Percentiles rank a stretch among this genome's conserved stretches.
These are phyloP conservation scores for Diaporthe ampelina DNA, from an alignment of 2,329 filamentous ascomycete species.

Conservation along the genomic window DNA sequence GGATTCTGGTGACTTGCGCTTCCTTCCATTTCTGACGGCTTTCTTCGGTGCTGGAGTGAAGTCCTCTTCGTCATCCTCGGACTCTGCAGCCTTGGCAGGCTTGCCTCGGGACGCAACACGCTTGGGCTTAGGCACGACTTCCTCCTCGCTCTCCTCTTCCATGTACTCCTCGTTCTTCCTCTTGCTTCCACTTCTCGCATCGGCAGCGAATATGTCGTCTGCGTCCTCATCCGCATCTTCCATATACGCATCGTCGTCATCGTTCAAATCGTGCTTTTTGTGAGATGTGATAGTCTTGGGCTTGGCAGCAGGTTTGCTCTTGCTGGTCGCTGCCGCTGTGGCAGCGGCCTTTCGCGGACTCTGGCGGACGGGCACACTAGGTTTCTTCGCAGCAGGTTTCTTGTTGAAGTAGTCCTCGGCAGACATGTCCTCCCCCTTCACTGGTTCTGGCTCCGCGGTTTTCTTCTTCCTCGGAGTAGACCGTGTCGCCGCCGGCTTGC, in stretches of 20 bases:
- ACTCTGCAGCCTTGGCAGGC: conserved; percentile 49
- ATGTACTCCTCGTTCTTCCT: conserved; percentile 83
- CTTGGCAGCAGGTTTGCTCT: conserved; percentile 46
- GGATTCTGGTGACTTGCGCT: conserved; percentile 40
- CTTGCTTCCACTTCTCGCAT: conserved; percentile 75
- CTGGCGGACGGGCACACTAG: conserved; percentile 59
- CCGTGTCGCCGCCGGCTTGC: conserved; percentile 68
- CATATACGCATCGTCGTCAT: conserved; percentile 71
- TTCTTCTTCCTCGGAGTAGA: conserved; percentile 66
- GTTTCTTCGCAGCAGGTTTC: conserved; percentile 57
- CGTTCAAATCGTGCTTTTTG: conserved; percentile 57
- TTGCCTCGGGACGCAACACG: conserved; percentile 63
- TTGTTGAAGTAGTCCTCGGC: conserved; percentile 69
- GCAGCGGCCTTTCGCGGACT: conserved; percentile 60
- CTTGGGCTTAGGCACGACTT: conserved; percentile 54
- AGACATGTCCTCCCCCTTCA: conserved; percentile 66
- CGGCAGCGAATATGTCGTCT: conserved; percentile 88
- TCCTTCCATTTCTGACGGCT: conserved; percentile 46
- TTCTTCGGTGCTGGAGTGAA: conserved; percentile 50
- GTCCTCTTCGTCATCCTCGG: conserved; percentile 53
- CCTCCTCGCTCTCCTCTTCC: conserved; percentile 78
- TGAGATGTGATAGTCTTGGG: conserved; percentile 57
- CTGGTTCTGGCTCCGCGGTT: conserved; percentile 58
- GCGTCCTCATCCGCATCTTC: conserved; percentile 79
- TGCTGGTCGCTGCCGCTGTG: conserved; percentile 53